These are phyloP conservation scores for Phialophora verrucosa DNA, from an alignment of 2,329 filamentous ascomycete species.

Conservation along the genomic window DNA sequence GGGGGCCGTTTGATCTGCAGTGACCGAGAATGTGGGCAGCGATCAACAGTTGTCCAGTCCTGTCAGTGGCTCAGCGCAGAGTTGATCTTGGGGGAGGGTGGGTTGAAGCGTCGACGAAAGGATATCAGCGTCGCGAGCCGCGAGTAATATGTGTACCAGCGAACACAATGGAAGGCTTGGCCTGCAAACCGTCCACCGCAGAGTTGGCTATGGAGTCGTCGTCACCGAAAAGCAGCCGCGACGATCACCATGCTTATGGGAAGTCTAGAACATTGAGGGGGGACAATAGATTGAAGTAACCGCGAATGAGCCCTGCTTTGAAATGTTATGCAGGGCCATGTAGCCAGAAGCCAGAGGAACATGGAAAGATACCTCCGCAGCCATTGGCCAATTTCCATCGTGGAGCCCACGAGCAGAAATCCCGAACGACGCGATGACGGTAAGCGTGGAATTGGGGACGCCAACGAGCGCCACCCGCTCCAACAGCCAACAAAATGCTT, in stretches of 20 bases:
- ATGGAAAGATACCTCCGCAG: conserved; percentile 4
- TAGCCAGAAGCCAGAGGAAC: conserved; percentile 14
- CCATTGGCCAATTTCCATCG: background rate
- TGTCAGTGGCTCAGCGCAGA: conserved; percentile 7
- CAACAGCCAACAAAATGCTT: conserved; percentile 13
- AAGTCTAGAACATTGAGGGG: conserved; percentile 14
- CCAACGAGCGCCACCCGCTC: conserved; percentile 18
- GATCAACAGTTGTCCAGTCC: conserved; percentile 8
- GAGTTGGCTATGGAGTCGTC: background rate
- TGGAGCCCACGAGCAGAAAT: conserved; percentile 4
- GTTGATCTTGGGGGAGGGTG: conserved; percentile 16
- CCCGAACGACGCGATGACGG: conserved; percentile 19
- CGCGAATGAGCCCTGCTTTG: conserved; percentile 2
- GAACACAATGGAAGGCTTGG: conserved; percentile 4
- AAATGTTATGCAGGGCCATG: conserved; percentile 18
- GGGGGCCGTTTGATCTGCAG: conserved; percentile 11
- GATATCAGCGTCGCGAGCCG: background rate
- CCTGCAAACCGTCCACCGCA: conserved; percentile 3
- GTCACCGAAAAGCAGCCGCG: conserved; percentile 5
- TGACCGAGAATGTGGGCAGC: conserved; percentile 14
- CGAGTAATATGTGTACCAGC: conserved; percentile 15
- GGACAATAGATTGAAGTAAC: background rate
- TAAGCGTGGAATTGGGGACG: conserved; percentile 25
- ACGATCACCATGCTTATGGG: conserved; percentile 18
- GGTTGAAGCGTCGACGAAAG: conserved; percentile 6